A percentile compares a stretch with the other conserved stretches of the same genome.
Evolutionary conservation across 257 asterid species (phyloP).

Genomic region (Echites panduratus): DNA sequence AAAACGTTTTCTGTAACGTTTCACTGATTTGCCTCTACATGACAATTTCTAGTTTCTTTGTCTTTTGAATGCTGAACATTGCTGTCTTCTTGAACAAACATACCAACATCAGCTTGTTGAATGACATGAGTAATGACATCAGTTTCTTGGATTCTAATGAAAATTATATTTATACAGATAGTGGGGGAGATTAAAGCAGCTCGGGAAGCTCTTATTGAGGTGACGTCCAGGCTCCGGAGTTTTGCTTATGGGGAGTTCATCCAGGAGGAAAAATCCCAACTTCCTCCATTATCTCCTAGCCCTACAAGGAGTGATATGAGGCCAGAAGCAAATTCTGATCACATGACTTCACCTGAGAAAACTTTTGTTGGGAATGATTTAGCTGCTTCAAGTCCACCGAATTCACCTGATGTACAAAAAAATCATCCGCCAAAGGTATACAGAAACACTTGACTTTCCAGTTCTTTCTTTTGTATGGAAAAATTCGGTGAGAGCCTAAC

Average conservation of each 20-base stretch:
- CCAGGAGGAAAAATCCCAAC: conserved; percentile 19
- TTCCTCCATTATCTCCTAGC: conserved; percentile 21
- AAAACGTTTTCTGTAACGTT: background rate
- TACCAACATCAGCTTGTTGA: background rate
- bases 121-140: background rate
- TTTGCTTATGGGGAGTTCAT: conserved; percentile 24
- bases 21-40: background rate
- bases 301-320: conserved; percentile 16
- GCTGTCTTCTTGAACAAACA: background rate
- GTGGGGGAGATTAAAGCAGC: conserved; percentile 48
- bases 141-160: background rate
- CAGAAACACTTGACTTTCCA: background rate
- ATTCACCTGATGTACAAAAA: conserved; percentile 6
- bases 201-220: conserved; percentile 32
- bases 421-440: background rate
- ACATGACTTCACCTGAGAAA: conserved; percentile 7
- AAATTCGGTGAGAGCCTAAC: background rate
- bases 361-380: conserved; percentile 13
- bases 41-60: background rate
- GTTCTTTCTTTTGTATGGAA: background rate
- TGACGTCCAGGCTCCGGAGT: conserved; percentile 34
- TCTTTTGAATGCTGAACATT: background rate
- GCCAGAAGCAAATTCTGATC: conserved; percentile 19
- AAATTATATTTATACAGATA: conserved; percentile 34
- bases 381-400: conserved; percentile 18